Conservation (phyloP, 495 filamentous ascomycete species). For the Xylaria curta region DNA sequence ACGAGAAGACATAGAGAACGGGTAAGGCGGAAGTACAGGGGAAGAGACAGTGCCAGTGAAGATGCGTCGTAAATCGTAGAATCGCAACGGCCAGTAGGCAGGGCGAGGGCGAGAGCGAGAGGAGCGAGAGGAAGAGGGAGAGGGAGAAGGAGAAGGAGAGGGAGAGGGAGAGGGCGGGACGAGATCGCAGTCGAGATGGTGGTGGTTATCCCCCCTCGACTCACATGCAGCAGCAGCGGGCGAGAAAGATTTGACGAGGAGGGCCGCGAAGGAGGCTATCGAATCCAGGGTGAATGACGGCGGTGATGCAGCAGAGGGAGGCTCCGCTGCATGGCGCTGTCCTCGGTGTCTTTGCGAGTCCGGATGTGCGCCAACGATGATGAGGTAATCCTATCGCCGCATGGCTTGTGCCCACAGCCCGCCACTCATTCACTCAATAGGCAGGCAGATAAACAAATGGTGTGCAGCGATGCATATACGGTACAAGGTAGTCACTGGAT, state of each 20-base stretch:
- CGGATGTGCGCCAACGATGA: slow-evolving; percentile 3
- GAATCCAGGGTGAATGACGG: slow-evolving; percentile 53
- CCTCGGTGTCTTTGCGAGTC: slow-evolving; percentile 15
- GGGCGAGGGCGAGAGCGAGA: neutral
- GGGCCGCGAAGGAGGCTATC: slow-evolving; percentile 40
- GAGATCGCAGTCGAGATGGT: slow-evolving; percentile 39
- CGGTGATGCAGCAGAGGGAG: slow-evolving; percentile 43
- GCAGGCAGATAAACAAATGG: neutral
- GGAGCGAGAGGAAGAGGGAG: neutral
- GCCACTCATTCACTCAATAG: neutral
- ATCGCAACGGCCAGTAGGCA: slow-evolving; percentile 50
- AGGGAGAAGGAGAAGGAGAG: neutral
- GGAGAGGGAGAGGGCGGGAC: neutral
- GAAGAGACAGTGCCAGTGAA: slow-evolving; percentile 57
- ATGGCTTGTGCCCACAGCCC: slow-evolving; percentile 5
- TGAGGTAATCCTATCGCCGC: slow-evolving; percentile 12
- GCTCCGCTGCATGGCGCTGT: slow-evolving; percentile 43
- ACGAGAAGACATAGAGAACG: slow-evolving; percentile 49
- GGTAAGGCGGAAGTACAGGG: slow-evolving; percentile 55
- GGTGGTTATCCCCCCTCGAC: slow-evolving; percentile 57
- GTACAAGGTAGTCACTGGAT: no score
- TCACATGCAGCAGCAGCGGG: slow-evolving; percentile 40
- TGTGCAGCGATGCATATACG: neutral
- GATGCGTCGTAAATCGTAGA: slow-evolving; percentile 52
- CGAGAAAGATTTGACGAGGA: slow-evolving; percentile 28